Conservation (phyloP, 2,329 filamentous ascomycete species). For the Coniella vitis region DNA sequence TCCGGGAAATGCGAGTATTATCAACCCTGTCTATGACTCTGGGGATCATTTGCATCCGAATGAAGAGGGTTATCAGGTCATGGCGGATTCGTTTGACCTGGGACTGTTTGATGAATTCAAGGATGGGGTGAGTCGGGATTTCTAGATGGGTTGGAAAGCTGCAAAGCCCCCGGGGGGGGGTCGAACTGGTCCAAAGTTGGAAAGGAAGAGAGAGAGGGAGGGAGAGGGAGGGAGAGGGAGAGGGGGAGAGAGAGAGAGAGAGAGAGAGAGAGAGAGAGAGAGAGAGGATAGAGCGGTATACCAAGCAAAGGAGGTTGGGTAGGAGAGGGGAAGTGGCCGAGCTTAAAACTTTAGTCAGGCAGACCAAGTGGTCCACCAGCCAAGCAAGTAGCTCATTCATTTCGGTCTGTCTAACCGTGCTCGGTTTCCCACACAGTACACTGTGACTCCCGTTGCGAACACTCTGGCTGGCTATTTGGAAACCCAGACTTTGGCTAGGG, state of each 20-base stretch:
- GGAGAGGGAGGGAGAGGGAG: background rate
- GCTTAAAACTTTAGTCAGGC: background rate
- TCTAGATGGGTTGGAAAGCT: conserved; percentile 2
- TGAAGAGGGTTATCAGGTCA: conserved; percentile 44
- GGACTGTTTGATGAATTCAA: conserved; percentile 36
- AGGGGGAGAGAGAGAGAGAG: background rate
- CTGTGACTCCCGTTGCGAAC: too few species aligned
- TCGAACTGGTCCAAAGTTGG: background rate
- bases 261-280: background rate
- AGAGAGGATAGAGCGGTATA: background rate
- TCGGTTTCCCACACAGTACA: too few species aligned
- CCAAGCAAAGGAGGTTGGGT: too few species aligned
- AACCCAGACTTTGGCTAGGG: too few species aligned
- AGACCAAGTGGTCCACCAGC: too few species aligned
- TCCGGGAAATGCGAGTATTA: conserved; percentile 34
- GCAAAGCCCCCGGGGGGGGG: too few species aligned
- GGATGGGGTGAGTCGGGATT: conserved; percentile 20
- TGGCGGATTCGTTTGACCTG: conserved; percentile 50
- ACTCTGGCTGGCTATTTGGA: too few species aligned
- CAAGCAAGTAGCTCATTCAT: background rate
- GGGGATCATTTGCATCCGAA: conserved; percentile 58
- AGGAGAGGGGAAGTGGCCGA: background rate
- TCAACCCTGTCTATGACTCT: conserved; percentile 41
- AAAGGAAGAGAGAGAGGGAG: background rate
- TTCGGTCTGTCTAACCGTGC: too few species aligned